Evolutionary conservation across 345 rosid genomes (phyloP), one percentile per base, ranked within the genome.

Genomic region (Clausena lansium): DNA sequence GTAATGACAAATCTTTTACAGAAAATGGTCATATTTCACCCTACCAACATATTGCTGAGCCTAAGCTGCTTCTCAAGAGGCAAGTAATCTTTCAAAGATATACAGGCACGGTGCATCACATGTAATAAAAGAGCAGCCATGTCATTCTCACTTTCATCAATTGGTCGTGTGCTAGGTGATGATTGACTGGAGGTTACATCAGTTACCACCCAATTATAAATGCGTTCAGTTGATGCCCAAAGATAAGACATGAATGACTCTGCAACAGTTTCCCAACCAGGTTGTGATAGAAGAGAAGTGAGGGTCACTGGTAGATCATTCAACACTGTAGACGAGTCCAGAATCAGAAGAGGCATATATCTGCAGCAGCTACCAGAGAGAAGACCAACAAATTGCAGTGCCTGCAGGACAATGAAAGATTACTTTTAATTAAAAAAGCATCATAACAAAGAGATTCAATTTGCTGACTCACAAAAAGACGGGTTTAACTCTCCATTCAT

Each of bases 341-440:
- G 73, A 77, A 88, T 87, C 74, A 95, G 85, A 78, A 93, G 85
- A 38, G 98, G 94, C 99, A 92, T 93, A 78, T 92, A 95, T 81
- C 88, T 91, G 85, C 94, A 90, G 86, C 95, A 89, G 83, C 93
- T 90, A 62, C 97, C 89, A 15, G 92, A 89, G 63, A 95, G 86
- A 24, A 95, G 91, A 76, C 96, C 97, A 0, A 93, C 30, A 47
- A 93, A 92, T 70, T 79, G 78, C 58, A 95, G 79, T 39, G 93
- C 90, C 98, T 95, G 91, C 24, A 76, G 30, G 67, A 65, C 52
- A 73, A 85, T 17, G 27, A 14, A 55, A 45, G 45, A 54, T 19
- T 39, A 67, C 5, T 71, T 61, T 27, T 47, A 69, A 39, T 73
- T 22, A 52, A 27, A 57, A 58, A 50, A 57, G 10, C 38, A 36